These are phyloP conservation scores for Mortierella polycephala DNA, from an alignment of 371 early-diverging fungal species.

Conservation along the genomic window DNA sequence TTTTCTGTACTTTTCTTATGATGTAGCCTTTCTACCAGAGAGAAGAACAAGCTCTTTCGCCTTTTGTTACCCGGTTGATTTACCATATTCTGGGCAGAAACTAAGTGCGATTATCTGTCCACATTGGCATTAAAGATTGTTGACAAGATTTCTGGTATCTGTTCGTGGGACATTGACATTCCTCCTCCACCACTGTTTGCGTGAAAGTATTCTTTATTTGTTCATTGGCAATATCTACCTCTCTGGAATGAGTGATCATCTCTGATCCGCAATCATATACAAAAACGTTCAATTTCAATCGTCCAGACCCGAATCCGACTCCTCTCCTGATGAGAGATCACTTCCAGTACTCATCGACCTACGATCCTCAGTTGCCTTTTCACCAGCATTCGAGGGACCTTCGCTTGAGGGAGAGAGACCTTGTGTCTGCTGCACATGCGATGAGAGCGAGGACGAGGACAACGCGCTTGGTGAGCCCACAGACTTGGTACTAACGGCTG, in stretches of 20 bases:
- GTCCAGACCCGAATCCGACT: constrained; percentile 1
- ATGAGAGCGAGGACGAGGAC: too few species aligned
- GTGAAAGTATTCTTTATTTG: too few species aligned
- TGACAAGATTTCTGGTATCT: too few species aligned
- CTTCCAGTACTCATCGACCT: constrained; percentile 3
- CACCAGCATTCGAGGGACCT: neutral
- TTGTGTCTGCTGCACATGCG: neutral
- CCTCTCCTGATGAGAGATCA: constrained; percentile 13
- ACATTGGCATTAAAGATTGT: too few species aligned
- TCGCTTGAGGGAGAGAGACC: neutral
- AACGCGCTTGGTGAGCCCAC: too few species aligned
- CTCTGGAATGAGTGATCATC: too few species aligned
- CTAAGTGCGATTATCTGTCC: constrained; percentile 16
- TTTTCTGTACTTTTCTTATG: too few species aligned
- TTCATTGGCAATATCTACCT: too few species aligned
- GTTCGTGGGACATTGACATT: too few species aligned
- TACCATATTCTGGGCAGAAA: constrained; percentile 66
- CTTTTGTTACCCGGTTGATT: constrained; percentile 67
- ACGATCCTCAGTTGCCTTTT: too few species aligned
- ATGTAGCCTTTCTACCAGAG: constrained; percentile 70
- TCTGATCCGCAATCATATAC: neutral
- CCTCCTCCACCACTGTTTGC: too few species aligned
- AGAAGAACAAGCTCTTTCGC: constrained; percentile 68
- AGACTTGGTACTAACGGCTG: too few species aligned
- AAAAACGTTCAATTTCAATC: neutral